These are phyloP conservation scores for Grigorovia transvaalensis DNA, from an alignment of 805 yeast genomes.

Conservation along the genomic window DNA sequence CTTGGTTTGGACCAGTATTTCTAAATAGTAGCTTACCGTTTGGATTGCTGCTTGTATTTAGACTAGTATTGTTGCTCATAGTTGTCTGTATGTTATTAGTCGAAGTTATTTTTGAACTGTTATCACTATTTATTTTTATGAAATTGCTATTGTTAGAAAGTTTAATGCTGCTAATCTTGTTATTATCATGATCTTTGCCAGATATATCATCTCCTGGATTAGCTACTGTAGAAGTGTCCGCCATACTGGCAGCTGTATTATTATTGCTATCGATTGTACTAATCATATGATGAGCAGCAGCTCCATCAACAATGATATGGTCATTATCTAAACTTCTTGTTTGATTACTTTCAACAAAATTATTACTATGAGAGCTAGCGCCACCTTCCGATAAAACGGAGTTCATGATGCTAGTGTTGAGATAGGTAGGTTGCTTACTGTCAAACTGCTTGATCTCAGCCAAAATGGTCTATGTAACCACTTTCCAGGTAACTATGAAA, in stretches of 20 bases:
- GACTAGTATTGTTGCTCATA: neutral
- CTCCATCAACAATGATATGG: neutral
- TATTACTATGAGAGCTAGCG: neutral
- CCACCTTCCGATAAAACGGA: neutral
- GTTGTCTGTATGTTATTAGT: neutral
- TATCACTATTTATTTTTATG: neutral
- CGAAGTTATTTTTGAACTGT: neutral
- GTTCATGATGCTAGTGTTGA: neutral
- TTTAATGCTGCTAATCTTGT: neutral
- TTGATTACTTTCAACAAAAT: neutral
- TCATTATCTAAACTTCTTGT: neutral
- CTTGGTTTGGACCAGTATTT: conserved; percentile 2
- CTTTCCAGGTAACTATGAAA: too few species aligned
- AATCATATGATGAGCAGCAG: too few species aligned
- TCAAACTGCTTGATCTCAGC: too few species aligned
- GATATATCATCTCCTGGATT: too few species aligned
- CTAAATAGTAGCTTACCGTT: conserved; percentile 3
- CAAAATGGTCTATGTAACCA: too few species aligned
- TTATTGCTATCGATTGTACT: too few species aligned
- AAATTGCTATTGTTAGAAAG: neutral
- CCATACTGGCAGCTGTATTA: too few species aligned
- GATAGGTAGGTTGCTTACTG: neutral
- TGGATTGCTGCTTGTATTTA: neutral
- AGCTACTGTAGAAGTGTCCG: too few species aligned
- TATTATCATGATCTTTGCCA: neutral